Conservation (phyloP, 805 yeast genomes). For the Kazachstania bromeliacearum region DNA sequence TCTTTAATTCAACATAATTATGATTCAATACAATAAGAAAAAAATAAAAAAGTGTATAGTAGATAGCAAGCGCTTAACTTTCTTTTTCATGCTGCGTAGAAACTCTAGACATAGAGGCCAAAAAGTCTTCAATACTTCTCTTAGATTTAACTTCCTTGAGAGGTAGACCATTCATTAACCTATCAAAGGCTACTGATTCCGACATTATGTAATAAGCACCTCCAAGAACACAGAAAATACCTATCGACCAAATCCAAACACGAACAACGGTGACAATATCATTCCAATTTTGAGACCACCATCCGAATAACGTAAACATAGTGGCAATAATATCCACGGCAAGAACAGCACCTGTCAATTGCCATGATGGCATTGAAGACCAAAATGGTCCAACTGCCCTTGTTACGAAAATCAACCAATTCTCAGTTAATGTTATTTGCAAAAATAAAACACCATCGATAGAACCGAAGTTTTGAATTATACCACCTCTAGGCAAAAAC, state of each 20-base stretch:
- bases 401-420: constrained; percentile 94
- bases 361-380: constrained; percentile 95
- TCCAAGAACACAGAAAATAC: constrained; percentile 92
- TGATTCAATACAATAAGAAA: too few relatives aligned
- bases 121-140: constrained; percentile 75
- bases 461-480: constrained; percentile 92
- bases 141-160: constrained; percentile 43
- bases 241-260: constrained; percentile 92
- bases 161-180: constrained; percentile 76
- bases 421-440: constrained; percentile 90
- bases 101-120: constrained; percentile 80
- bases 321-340: constrained; percentile 87
- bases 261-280: constrained; percentile 91
- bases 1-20: too few relatives aligned
- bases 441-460: constrained; percentile 88
- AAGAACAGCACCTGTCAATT: constrained; percentile 88
- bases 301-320: constrained; percentile 85
- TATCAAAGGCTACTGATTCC: constrained; percentile 67
- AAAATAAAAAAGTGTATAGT: background rate
- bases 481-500: constrained; percentile 87
- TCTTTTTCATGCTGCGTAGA: constrained; percentile 86
- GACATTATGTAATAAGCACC: constrained; percentile 95
- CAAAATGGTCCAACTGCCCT: constrained; percentile 98
- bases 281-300: constrained; percentile 98
- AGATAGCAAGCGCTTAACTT: background rate